Conservation (phyloP, 2,329 filamentous ascomycete species). For the Cordyceps tenuipes region DNA sequence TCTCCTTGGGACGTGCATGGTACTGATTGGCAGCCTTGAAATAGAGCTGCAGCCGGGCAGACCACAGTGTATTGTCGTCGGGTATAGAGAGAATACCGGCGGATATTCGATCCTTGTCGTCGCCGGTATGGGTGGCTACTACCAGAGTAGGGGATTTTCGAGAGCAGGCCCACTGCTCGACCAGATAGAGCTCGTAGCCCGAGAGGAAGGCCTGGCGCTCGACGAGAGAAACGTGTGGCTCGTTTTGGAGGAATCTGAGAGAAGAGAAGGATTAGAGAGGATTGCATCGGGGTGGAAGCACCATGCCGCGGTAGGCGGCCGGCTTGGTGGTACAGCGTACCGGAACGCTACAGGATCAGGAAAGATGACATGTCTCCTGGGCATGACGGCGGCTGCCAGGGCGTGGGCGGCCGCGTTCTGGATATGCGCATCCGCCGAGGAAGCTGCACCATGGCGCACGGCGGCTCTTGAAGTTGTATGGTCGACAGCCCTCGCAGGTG, state of each 20-base stretch:
- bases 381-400: constrained; percentile 17
- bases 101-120: constrained; percentile 66
- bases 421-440: constrained; percentile 13
- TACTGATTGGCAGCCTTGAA: constrained; percentile 80
- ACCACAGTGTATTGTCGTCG: constrained; percentile 72
- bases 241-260: constrained; percentile 71
- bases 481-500: constrained; percentile 15
- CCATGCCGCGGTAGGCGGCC: no score
- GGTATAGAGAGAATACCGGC: constrained; percentile 78
- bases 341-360: constrained; percentile 51
- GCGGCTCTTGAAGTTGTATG: constrained; percentile 18
- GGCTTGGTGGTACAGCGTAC: constrained; percentile 22
- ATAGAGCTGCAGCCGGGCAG: constrained; percentile 68
- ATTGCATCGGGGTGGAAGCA: no score
- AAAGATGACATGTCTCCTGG: constrained; percentile 43
- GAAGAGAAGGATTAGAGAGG: not conserved
- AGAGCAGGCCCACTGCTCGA: constrained; percentile 97
- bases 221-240: constrained; percentile 65
- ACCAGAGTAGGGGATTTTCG: constrained; percentile 82
- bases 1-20: constrained; percentile 77
- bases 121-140: constrained; percentile 88
- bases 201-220: constrained; percentile 60
- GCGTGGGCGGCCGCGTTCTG: constrained; percentile 17
- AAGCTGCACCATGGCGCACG: constrained; percentile 17
- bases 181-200: constrained; percentile 88